phyloP scores from a whole-genome alignment of 257 asterid species.

The Penstemon eatonii region DNA sequence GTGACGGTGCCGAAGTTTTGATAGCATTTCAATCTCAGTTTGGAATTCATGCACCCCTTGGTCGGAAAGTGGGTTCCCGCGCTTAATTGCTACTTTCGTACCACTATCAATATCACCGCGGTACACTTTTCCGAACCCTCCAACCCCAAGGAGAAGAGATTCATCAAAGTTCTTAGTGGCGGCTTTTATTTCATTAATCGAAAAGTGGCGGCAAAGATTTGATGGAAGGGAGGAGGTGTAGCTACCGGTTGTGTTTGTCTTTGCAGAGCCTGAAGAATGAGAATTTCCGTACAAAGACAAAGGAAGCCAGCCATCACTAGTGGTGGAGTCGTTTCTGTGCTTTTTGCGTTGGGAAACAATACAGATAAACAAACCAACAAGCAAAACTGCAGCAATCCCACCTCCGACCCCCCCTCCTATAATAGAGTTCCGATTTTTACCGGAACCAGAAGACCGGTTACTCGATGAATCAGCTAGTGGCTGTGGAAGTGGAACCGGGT shows the following conservation, averaged over 20 bases:
- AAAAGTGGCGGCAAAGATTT: slow-evolving; percentile 84
- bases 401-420: slow-evolving; percentile 88
- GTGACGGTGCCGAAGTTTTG: slow-evolving; percentile 90
- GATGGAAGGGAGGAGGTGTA: slow-evolving; percentile 84
- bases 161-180: slow-evolving; percentile 84
- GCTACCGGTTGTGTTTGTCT: slow-evolving; percentile 83
- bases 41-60: slow-evolving; percentile 91
- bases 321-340: slow-evolving; percentile 55
- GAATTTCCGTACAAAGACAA: slow-evolving; percentile 84
- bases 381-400: slow-evolving; percentile 60
- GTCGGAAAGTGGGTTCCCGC: slow-evolving; percentile 87
- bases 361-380: slow-evolving; percentile 59
- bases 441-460: slow-evolving; percentile 29
- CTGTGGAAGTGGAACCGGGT: slow-evolving; percentile 63
- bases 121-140: slow-evolving; percentile 88
- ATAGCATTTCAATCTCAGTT: slow-evolving; percentile 92
- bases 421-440: slow-evolving; percentile 42
- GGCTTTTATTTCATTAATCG: slow-evolving; percentile 78
- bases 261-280: slow-evolving; percentile 66
- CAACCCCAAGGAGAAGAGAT: slow-evolving; percentile 78
- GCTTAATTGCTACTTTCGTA: slow-evolving; percentile 85
- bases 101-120: slow-evolving; percentile 86
- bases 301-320: slow-evolving; percentile 90
- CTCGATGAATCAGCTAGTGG: slow-evolving; percentile 31
- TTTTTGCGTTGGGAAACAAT: slow-evolving; percentile 36